phyloP scores from a whole-genome alignment of 2,329 filamentous ascomycete genomes.

The Xylariales sp. region DNA sequence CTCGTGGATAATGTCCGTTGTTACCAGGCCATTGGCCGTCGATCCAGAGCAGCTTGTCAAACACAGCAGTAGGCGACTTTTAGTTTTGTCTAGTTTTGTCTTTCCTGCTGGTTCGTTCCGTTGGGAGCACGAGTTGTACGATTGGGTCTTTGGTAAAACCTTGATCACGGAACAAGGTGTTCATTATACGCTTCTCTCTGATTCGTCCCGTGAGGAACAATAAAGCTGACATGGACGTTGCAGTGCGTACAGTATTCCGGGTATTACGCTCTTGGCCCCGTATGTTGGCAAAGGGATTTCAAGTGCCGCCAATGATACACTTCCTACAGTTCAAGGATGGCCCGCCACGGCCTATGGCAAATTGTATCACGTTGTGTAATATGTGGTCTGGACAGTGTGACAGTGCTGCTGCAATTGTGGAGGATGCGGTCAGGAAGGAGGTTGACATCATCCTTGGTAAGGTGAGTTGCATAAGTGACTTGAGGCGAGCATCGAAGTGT shows the following conservation, averaged over 20 bases:
- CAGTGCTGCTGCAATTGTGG: conserved; percentile 25
- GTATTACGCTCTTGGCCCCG: conserved; percentile 32
- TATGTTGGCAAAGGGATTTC: conserved; percentile 31
- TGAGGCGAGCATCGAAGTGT: too few species aligned
- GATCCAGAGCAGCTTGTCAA: conserved; percentile 3
- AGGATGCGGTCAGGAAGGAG: conserved; percentile 27
- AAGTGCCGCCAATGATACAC: conserved; percentile 33
- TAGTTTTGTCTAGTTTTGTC: background rate
- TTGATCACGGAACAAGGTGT: too few species aligned
- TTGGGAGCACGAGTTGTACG: too few species aligned
- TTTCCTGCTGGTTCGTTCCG: background rate
- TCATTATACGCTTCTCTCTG: too few species aligned
- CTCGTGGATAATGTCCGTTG: background rate
- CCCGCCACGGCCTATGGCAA: conserved; percentile 26
- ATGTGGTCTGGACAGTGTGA: conserved; percentile 31
- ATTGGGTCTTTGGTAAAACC: too few species aligned
- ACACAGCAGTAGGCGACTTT: conserved; percentile 7
- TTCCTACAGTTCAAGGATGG: conserved; percentile 16
- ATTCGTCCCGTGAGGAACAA: too few species aligned
- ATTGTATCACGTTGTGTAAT: conserved; percentile 30
- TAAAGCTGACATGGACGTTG: too few species aligned
- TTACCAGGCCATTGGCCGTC: background rate
- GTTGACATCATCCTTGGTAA: conserved; percentile 25
- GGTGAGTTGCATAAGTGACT: too few species aligned
- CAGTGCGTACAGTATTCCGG: conserved; percentile 25